Evolutionary conservation across 2,329 filamentous ascomycete genomes (phyloP).

Genomic region (Metarhizium anisopliae): DNA sequence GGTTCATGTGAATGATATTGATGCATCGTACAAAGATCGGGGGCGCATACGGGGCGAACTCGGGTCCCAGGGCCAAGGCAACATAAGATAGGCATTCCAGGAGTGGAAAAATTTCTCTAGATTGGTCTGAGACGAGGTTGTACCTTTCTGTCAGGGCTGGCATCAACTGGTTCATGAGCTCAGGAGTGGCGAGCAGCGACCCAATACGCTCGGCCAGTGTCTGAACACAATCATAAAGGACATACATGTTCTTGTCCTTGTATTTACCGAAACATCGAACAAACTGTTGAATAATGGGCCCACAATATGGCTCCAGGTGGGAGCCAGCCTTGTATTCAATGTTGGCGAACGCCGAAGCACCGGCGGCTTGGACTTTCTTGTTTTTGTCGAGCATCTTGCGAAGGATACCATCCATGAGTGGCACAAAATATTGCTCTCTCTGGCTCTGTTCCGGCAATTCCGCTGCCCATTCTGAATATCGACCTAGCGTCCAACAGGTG

Average conservation of each 20-base stretch:
- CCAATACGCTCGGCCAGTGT: slow-evolving; percentile 90
- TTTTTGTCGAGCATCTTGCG: slow-evolving; percentile 93
- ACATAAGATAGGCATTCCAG: slow-evolving; percentile 97
- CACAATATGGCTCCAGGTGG: slow-evolving; percentile 73
- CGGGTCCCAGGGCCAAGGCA: slow-evolving; percentile 71
- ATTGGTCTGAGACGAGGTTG: slow-evolving; percentile 78
- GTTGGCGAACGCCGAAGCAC: slow-evolving; percentile 90
- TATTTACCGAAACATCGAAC: slow-evolving; percentile 88
- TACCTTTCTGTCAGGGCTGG: slow-evolving; percentile 83
- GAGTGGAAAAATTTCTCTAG: slow-evolving; percentile 85
- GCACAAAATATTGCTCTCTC: slow-evolving; percentile 75
- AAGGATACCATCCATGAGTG: slow-evolving; percentile 94
- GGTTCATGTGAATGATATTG: slow-evolving; percentile 82
- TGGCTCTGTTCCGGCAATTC: slow-evolving; percentile 58
- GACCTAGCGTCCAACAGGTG: slow-evolving; percentile 92
- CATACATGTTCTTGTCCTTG: slow-evolving; percentile 98
- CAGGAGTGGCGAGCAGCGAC: slow-evolving; percentile 66
- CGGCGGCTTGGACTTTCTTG: slow-evolving; percentile 96
- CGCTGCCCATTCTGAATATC: slow-evolving; percentile 89
- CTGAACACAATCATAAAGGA: slow-evolving; percentile 96
- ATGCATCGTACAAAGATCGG: slow-evolving; percentile 84
- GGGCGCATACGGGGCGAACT: slow-evolving; percentile 76
- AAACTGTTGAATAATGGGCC: slow-evolving; percentile 85
- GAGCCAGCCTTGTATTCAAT: slow-evolving; percentile 87
- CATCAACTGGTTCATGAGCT: slow-evolving; percentile 83